Conservation (phyloP, 2,329 filamentous ascomycete genomes). For the Dothistroma pini region DNA sequence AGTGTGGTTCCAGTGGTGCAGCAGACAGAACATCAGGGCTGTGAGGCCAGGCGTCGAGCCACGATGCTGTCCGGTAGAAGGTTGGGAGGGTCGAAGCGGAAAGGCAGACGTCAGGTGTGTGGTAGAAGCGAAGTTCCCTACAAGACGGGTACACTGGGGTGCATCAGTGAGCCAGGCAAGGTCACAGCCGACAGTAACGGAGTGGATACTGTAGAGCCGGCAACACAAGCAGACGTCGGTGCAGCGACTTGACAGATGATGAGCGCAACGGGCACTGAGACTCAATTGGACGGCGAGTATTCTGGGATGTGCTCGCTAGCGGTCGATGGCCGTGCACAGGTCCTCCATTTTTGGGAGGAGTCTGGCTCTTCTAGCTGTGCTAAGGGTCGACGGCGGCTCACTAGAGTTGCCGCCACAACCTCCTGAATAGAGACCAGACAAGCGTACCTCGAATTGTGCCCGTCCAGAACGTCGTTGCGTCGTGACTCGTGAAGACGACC, state of each 20-base stretch:
- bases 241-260: constrained; percentile 17
- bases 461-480: constrained; percentile 8
- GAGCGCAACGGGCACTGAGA: constrained; percentile 8
- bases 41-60: background rate
- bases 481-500: background rate
- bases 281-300: constrained; percentile 13
- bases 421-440: constrained; percentile 3
- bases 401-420: constrained; percentile 11
- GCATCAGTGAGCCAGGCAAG: constrained; percentile 11
- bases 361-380: constrained; percentile 2
- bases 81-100: background rate
- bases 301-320: constrained; percentile 19
- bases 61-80: constrained; percentile 1
- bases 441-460: constrained; percentile 2
- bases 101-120: background rate
- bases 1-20: background rate
- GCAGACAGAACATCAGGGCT: constrained; percentile 4
- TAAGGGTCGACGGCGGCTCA: constrained; percentile 5
- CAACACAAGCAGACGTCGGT: constrained; percentile 6
- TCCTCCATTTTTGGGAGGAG: constrained; percentile 8
- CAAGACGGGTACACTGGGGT: constrained; percentile 10
- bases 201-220: constrained; percentile 11
- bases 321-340: constrained; percentile 12
- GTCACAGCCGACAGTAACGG: constrained; percentile 11
- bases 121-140: constrained; percentile 8